These are phyloP conservation scores for Aureobasidium sp. DNA, from an alignment of 2,329 filamentous ascomycete species.

Conservation along the genomic window DNA sequence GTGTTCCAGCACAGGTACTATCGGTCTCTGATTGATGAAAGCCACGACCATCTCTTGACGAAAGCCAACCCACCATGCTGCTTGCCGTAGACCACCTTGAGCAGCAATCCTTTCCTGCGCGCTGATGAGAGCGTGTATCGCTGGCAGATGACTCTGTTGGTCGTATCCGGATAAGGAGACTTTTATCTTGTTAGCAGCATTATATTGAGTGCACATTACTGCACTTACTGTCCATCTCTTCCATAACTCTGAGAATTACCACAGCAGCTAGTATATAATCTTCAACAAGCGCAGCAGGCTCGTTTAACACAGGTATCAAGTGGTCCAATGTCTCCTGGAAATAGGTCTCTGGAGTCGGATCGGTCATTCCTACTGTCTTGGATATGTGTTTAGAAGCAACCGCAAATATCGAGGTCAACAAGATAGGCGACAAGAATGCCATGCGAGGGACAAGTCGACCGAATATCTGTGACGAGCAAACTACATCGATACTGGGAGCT, in stretches of 20 bases:
- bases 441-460: slow-evolving; percentile 48
- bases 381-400: slow-evolving; percentile 50
- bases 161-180: slow-evolving; percentile 16
- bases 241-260: slow-evolving; percentile 51
- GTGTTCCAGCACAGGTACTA: slow-evolving; percentile 47
- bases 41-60: slow-evolving; percentile 55
- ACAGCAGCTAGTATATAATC: slow-evolving; percentile 50
- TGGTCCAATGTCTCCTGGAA: slow-evolving; percentile 49
- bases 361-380: slow-evolving; percentile 38
- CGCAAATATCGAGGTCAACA: slow-evolving; percentile 53
- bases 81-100: slow-evolving; percentile 37
- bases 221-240: slow-evolving; percentile 44
- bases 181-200: neutral
- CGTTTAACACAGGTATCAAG: slow-evolving; percentile 43
- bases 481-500: slow-evolving; percentile 28
- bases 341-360: slow-evolving; percentile 45
- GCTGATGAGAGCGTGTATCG: slow-evolving; percentile 31
- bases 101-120: slow-evolving; percentile 27
- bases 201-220: neutral
- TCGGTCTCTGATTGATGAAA: slow-evolving; percentile 32
- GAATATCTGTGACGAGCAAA: slow-evolving; percentile 40
- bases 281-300: slow-evolving; percentile 36
- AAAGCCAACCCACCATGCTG: slow-evolving; percentile 52
- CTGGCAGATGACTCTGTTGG: slow-evolving; percentile 26
- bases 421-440: slow-evolving; percentile 44